phyloP scores from a whole-genome alignment of 139 green algal species.

The Pleodorina starrii region DNA sequence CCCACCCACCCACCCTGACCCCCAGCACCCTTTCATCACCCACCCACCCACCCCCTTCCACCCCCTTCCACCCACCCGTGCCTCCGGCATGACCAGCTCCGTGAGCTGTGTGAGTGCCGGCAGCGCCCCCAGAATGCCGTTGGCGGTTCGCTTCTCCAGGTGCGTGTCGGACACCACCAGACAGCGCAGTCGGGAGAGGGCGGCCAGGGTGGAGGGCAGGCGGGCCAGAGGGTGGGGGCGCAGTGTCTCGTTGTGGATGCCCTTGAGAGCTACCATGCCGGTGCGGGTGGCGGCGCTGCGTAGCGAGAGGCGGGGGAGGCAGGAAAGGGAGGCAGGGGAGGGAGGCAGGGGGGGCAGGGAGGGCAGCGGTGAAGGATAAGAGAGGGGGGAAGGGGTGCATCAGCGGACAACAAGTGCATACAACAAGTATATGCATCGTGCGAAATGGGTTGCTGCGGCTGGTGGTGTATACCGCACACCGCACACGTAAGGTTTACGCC shows the following conservation, averaged over 20 bases:
- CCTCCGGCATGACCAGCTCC: constrained; percentile 49
- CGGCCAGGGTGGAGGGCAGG: neutral
- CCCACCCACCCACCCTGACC: neutral
- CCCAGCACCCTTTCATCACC: neutral
- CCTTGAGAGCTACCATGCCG: constrained; percentile 29
- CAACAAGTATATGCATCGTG: too few species aligned
- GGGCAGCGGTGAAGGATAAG: neutral
- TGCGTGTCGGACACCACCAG: constrained; percentile 29
- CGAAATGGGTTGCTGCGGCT: too few species aligned
- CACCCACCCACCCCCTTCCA: too few species aligned
- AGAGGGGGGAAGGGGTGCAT: neutral
- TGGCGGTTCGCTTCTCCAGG: constrained; percentile 30
- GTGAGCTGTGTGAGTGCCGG: neutral
- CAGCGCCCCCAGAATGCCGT: constrained; percentile 3
- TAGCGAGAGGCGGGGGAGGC: neutral
- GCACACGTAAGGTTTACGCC: too few species aligned
- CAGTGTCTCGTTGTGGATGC: constrained; percentile 48
- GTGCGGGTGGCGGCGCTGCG: constrained; percentile 30
- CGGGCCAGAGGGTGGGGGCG: neutral
- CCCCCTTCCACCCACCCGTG: neutral
- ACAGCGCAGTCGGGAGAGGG: neutral
- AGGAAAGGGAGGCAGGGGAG: neutral
- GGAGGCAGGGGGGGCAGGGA: too few species aligned
- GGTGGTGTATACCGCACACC: too few species aligned
- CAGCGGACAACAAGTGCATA: too few species aligned